Base-by-base conservation (phyloP, 345 rosid genomes). In the Salix purpurea region DNA sequence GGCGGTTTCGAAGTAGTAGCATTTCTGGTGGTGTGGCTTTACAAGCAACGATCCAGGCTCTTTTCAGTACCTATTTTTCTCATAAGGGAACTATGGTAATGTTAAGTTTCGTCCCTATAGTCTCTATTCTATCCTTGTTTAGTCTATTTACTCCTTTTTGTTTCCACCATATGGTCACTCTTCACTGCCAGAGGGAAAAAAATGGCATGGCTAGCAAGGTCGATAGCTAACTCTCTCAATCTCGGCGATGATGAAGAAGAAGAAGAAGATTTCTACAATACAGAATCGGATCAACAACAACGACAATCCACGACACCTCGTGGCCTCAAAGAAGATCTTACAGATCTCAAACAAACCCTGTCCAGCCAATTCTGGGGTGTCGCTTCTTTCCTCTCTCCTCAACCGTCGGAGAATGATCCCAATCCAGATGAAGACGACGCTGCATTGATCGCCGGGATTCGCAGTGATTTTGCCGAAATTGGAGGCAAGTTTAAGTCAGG, bases 311-410 rank as follows among this genome's bases (percentile, higher is more conserved):
- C 74, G 28, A 34, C 87, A 7, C 88, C 87, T 0, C 90, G 97
- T 24, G 98, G 97, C 70, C 90, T 93, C 73, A 91, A 89, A 75
- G 97, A 90, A 72, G 99, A 96, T 83, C 85, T 96, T 54, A 85
- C 94, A 52, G 97, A 92, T 85, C 86, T 93, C 71, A 87, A 91
- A 23, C 85, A 90, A 82, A 87, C 94, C 85, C 90, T 96, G 46
- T 81, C 89, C 28, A 92, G 93, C 67, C 92, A 89, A 68, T 86
- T 93, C 83, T 93, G 98, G 76, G 98, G 97, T 36, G 98, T 93
- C 23, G 98, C 99, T 30, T 91, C 93, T 76, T 92, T 96, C 82
- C 95, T 93, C 75, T 94, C 98, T 19, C 97, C 98, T 16, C 88
- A 91, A 15, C 94, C 97, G 0, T 44, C 83, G 71, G 30, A 52